A percentile compares a stretch with the other conserved stretches of the same genome.
phyloP scores from a whole-genome alignment of 2,329 filamentous ascomycete species.

The Nemania abortiva region DNA sequence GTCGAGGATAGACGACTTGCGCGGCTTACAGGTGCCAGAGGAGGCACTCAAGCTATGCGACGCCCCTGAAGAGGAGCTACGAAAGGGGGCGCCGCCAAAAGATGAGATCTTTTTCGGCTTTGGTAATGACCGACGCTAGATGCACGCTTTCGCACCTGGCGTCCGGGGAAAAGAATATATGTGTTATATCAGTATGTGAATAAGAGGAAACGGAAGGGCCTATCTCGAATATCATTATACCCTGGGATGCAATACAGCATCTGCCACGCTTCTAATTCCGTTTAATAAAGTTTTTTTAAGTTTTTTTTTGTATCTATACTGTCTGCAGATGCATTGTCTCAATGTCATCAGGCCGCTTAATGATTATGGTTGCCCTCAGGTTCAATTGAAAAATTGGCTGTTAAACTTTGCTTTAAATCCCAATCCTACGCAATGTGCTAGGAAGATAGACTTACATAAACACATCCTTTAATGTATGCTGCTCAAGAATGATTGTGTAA shows the following conservation, averaged over 20 bases:
- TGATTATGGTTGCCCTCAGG: not conserved
- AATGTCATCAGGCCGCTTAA: not conserved
- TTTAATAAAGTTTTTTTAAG: not conserved
- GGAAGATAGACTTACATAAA: too few relatives aligned
- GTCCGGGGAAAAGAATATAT: not conserved
- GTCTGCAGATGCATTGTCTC: too few relatives aligned
- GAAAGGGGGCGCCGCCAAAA: constrained; percentile 62
- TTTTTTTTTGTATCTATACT: too few relatives aligned
- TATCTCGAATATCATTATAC: not conserved
- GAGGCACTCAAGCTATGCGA: constrained; percentile 61
- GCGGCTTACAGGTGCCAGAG: constrained; percentile 57
- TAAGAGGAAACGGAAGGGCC: not conserved
- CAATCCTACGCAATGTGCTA: too few relatives aligned
- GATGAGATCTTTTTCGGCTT: constrained; percentile 62
- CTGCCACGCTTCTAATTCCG: not conserved
- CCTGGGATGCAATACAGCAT: not conserved
- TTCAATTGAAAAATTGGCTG: not conserved
- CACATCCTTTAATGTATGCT: too few relatives aligned
- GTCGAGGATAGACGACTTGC: constrained; percentile 60
- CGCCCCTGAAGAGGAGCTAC: constrained; percentile 56
- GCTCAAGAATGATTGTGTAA: too few relatives aligned
- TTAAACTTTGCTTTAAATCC: not conserved
- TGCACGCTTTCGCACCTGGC: not conserved
- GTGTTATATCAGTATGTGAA: not conserved
- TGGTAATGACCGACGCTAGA: constrained; percentile 32